Base-by-base conservation (phyloP, 371 early-diverging fungal genomes). In the Chytridiales sp. region DNA sequence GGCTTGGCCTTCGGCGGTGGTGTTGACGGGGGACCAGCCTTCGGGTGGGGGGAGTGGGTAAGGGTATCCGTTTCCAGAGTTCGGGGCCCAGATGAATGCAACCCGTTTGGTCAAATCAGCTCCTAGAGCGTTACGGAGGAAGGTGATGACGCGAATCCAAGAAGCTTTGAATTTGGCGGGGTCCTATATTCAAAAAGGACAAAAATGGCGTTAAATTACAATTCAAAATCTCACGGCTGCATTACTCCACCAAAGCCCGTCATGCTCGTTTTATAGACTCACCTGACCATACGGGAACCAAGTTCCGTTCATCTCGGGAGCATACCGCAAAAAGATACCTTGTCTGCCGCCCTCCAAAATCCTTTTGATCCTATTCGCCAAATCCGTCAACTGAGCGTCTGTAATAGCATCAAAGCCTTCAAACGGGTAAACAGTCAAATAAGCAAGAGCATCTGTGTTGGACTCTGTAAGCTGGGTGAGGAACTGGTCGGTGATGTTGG, bases 21-120 rank as follows among this genome's bases (percentile, higher is more conserved):
- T n/a, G n/a, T n/a, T n/a, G n/a, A n/a, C n/a, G n/a, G n/a, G n/a
- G n/a, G n/a, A n/a, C n/a, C n/a, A n/a, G n/a, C n/a, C n/a, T n/a
- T n/a, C n/a, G n/a, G n/a, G n/a, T n/a, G n/a, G n/a, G n/a, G n/a
- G n/a, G n/a, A 31, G 43, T 4, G 55, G 39, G 36, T 48, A 74
- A 9, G 75, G 75, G 42, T 69, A 74, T 4, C 75, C 75, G 56
- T 70, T 69, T 41, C 55, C 50, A 22, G 62, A 56, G 61, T 73
- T 73, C 22, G 73, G 73, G 5, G 67, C 54, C 73, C 73, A 73
- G 24, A 73, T 29, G 46, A 60, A 64, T 17, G 73, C 66, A 41
- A 69, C 47, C n/a, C n/a, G n/a, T n/a, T n/a, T n/a, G n/a, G n/a
- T n/a, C n/a, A n/a, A n/a, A 24, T 48, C 36, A 0, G 62, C 35